Evolutionary conservation across 805 yeast genomes (phyloP).

Genomic region (Saturnispora zaruensis): DNA sequence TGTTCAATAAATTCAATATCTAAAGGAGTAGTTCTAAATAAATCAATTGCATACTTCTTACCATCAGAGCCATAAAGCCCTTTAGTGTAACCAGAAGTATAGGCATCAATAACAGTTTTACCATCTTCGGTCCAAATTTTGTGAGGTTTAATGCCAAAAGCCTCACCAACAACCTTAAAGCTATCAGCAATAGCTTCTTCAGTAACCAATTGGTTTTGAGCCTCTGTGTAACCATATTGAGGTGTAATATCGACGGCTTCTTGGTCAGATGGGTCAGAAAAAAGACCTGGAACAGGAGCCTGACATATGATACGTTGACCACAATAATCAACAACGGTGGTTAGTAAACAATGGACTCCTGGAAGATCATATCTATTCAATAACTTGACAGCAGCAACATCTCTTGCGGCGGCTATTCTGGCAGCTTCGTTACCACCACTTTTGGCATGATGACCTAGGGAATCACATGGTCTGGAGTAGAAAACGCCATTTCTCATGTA

Average conservation of each 20-base stretch:
- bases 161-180: constrained; percentile 56
- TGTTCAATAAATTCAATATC: constrained; percentile 70
- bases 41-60: constrained; percentile 74
- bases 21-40: constrained; percentile 75
- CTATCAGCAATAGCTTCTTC: constrained; percentile 46
- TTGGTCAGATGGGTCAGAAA: constrained; percentile 23
- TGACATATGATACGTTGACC: constrained; percentile 88
- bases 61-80: constrained; percentile 83
- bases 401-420: constrained; percentile 69
- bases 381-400: constrained; percentile 60
- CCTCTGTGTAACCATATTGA: constrained; percentile 67
- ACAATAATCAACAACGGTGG: constrained; percentile 82
- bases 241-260: constrained; percentile 32
- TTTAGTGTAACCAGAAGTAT: constrained; percentile 70
- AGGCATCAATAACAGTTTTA: constrained; percentile 37
- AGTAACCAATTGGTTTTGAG: constrained; percentile 38
- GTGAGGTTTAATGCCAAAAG: constrained; percentile 72
- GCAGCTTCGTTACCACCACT: constrained; percentile 72
- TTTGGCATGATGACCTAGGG: constrained; percentile 51
- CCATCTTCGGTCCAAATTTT: constrained; percentile 42
- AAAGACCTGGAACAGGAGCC: constrained; percentile 92
- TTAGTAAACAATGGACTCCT: constrained; percentile 63
- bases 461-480: constrained; percentile 71
- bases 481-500: constrained; percentile 78
- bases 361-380: constrained; percentile 57